phyloP scores from a whole-genome alignment of 139 green algal genomes.

The Raphidocelis subcapitata region DNA sequence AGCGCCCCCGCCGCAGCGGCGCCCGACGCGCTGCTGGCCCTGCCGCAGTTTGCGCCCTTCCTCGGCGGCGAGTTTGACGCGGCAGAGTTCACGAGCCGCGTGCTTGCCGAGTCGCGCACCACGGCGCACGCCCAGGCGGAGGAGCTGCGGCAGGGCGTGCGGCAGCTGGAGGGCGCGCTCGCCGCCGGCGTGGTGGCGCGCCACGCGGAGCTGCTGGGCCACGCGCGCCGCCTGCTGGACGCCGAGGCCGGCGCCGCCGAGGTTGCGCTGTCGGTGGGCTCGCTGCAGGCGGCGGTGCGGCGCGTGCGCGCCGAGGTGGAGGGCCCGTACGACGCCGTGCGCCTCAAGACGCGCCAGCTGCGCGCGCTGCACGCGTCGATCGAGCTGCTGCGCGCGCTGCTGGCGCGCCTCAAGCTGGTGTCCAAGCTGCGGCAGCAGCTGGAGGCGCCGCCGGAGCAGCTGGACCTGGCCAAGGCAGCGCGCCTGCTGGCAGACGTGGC shows the following conservation, averaged over 20 bases:
- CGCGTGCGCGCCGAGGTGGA: conserved; percentile 65
- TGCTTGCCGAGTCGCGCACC: conserved; percentile 59
- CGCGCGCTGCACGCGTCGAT: conserved; percentile 57
- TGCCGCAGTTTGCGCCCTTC: conserved; percentile 34
- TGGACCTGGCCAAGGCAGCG: conserved; percentile 84
- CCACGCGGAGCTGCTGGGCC: conserved; percentile 50
- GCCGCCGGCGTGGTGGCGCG: conserved; percentile 45
- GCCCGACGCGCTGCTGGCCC: conserved; percentile 12
- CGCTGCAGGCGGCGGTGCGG: conserved; percentile 60
- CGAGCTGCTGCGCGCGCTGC: conserved; percentile 66
- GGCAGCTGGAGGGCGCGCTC: conserved; percentile 57
- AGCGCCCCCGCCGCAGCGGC: too few species aligned
- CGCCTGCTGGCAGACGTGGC: conserved; percentile 76
- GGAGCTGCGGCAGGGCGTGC: conserved; percentile 59
- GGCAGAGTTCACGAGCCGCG: conserved; percentile 62
- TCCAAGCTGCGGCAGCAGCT: conserved; percentile 39
- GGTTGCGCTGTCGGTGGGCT: conserved; percentile 61
- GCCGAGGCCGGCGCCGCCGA: conserved; percentile 55
- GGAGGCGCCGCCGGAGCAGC: conserved; percentile 6
- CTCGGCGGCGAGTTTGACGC: conserved; percentile 59
- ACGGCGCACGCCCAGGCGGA: conserved; percentile 63
- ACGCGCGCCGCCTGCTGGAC: conserved; percentile 50
- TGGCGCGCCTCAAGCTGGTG: conserved; percentile 58
- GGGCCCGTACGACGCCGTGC: conserved; percentile 58
- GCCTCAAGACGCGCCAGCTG: conserved; percentile 47